phyloP scores from a whole-genome alignment of 371 early-diverging fungal species.

The Lichtheimia ramosa region DNA sequence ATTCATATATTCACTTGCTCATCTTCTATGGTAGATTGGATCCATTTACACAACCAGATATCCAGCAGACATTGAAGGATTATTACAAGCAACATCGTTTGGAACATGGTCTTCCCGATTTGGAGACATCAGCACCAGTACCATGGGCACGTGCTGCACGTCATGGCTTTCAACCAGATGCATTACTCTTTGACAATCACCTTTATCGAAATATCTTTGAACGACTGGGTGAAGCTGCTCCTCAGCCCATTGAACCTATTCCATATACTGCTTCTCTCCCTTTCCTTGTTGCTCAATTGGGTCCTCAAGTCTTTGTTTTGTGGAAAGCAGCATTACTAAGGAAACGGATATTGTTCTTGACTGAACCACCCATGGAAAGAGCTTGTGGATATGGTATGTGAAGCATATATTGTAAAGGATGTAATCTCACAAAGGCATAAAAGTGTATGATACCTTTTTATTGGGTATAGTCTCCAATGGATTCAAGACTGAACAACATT shows the following conservation, averaged over 20 bases:
- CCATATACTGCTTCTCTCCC: conserved; percentile 18
- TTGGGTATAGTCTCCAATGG: conserved; percentile 4
- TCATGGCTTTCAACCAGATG: neutral
- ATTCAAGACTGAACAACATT: conserved; percentile 12
- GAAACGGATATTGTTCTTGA: conserved; percentile 55
- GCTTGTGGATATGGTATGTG: conserved; percentile 52
- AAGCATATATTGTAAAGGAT: neutral
- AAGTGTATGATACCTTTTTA: conserved; percentile 12
- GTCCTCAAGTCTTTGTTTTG: conserved; percentile 53
- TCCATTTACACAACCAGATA: neutral
- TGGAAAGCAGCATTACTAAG: conserved; percentile 61
- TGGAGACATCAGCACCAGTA: no score
- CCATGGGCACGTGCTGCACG: no score
- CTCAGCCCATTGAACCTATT: neutral
- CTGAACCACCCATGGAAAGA: conserved; percentile 48
- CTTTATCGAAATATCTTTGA: conserved; percentile 1
- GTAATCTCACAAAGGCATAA: conserved; percentile 26
- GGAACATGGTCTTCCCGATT: no score
- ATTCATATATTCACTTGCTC: neutral
- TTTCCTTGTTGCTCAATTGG: conserved; percentile 42
- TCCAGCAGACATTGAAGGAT: neutral
- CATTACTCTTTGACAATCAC: neutral
- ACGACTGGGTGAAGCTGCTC: neutral
- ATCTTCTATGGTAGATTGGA: neutral
- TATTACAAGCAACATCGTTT: neutral